Conservation (phyloP, 179 eudicot genomes). For the Amaranthus tricolor region DNA sequence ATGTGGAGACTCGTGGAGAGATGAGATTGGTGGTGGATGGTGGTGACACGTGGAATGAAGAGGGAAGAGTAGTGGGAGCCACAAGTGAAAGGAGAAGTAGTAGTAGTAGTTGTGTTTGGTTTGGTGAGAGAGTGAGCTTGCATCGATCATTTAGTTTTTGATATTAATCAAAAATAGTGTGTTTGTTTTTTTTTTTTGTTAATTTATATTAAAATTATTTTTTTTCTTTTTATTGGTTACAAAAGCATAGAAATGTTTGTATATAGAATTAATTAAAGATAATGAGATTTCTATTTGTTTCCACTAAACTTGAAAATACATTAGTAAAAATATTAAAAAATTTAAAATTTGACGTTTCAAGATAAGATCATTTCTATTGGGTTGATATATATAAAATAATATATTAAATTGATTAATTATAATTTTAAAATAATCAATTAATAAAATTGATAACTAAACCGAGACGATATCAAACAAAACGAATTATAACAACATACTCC, state of each 20-base stretch:
- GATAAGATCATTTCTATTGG: too few relatives aligned
- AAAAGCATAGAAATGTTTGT: background rate
- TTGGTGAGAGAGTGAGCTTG: slow-evolving; percentile 21
- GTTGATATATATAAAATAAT: too few relatives aligned
- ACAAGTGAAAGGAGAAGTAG: slow-evolving; percentile 21
- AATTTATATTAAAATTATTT: background rate
- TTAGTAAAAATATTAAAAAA: too few relatives aligned
- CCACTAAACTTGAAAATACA: too few relatives aligned
- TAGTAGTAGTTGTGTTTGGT: slow-evolving; percentile 19
- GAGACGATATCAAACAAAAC: too few relatives aligned
- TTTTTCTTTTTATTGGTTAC: background rate
- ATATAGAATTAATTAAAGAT: background rate
- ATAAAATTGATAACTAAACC: too few relatives aligned
- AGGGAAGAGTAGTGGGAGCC: slow-evolving; percentile 12
- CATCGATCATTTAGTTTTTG: slow-evolving; percentile 29
- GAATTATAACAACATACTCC: too few relatives aligned
- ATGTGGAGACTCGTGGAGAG: slow-evolving; percentile 6
- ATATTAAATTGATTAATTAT: too few relatives aligned
- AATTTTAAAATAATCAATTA: too few relatives aligned
- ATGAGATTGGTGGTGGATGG: slow-evolving; percentile 15
- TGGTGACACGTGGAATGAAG: slow-evolving; percentile 25
- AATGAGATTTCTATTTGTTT: too few relatives aligned
- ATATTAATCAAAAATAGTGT: background rate
- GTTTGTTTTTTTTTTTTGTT: background rate
- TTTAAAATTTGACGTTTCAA: too few relatives aligned